Percentiles rank a stretch among this genome's conserved stretches.
Conservation (phyloP, 345 rosid species). For the Pugionium cornutum region DNA sequence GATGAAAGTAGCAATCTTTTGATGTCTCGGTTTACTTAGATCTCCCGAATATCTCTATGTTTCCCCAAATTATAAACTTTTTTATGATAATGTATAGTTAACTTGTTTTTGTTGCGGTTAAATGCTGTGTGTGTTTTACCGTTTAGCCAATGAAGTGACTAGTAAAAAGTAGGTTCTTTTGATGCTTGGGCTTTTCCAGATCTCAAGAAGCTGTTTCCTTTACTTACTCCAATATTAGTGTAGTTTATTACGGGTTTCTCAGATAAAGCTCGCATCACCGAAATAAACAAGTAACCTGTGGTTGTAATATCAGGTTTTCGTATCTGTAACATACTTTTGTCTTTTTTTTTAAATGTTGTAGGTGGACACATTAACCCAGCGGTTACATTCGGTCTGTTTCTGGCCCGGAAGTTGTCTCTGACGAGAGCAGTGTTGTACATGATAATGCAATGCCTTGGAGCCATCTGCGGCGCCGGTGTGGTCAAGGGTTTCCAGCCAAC, state of each 20-base stretch:
- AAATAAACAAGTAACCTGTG: no score
- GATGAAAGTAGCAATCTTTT: not conserved
- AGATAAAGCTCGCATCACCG: not conserved
- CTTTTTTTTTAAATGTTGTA: constrained; percentile 10
- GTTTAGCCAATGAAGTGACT: no score
- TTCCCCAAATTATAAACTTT: no score
- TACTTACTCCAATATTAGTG: not conserved
- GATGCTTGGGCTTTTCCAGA: not conserved
- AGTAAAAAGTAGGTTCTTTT: not conserved
- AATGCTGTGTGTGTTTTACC: not conserved
- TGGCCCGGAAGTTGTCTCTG: constrained; percentile 41
- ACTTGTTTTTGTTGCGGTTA: not conserved
- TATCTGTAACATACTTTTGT: not conserved
- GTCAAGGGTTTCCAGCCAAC: constrained; percentile 49
- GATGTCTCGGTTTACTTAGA: not conserved
- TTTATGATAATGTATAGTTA: no score
- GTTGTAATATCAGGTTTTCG: no score
- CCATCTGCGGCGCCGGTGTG: constrained; percentile 51
- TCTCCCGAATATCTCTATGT: not conserved
- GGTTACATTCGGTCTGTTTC: constrained; percentile 40
- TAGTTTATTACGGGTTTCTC: not conserved
- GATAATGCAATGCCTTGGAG: constrained; percentile 47
- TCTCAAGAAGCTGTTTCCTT: not conserved
- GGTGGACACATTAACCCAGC: constrained; percentile 58
- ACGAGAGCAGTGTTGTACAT: constrained; percentile 42